Base-by-base conservation (phyloP, 2,329 filamentous ascomycete species). In the Metarhizium robertsii region DNA sequence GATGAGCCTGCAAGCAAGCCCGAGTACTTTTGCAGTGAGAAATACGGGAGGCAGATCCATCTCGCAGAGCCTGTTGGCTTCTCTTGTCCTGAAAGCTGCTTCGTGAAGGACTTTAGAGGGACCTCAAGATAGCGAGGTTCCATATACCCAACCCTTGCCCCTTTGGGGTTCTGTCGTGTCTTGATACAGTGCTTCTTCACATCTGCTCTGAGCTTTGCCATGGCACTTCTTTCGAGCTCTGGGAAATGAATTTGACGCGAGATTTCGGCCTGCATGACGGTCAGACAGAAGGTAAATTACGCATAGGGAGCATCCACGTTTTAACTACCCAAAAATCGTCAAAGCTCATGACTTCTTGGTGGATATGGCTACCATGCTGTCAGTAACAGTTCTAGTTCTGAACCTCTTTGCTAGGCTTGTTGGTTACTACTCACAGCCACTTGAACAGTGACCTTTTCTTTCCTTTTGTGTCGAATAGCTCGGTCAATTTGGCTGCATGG, bases 11-110 rank as follows among this genome's bases (percentile, higher is more conserved):
- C 64, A 2, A 66, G 61, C 2, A 74, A 60, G 2, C 72, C 73
- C 0, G 70, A 70, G 55, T 76, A 78, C 29, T 68, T 67, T 52
- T 75, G 69, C 0, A 79, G 66, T 2, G 68, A 69, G 58, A 79
- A 78, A 58, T 77, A 79, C 0, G 77, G 77, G 14, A 78, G 62
- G 34, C 73, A 76, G 2, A 77, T 59, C 75, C 75, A 78, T 20
- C 67, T 68, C 0, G 67, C 66, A 1, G 60, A 53, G 10, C 57
- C 50, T 42, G 52, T 52, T 53, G 60, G 6, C 51, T 53, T 50
- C 2, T 61, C 55, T 6, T 58, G 50, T 1, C 55, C 47, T 5
- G 38, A 20, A 13, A 29, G 36, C 29, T 64, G 59, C 29, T 64
- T 64, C 40, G 62, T 60, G 5, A 51, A 25, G 55, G 56, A 32